Percentiles rank a stretch among this genome's conserved stretches.
These are phyloP conservation scores for Colletotrichum liriopes DNA, from an alignment of 2,329 filamentous ascomycete genomes.

Conservation along the genomic window DNA sequence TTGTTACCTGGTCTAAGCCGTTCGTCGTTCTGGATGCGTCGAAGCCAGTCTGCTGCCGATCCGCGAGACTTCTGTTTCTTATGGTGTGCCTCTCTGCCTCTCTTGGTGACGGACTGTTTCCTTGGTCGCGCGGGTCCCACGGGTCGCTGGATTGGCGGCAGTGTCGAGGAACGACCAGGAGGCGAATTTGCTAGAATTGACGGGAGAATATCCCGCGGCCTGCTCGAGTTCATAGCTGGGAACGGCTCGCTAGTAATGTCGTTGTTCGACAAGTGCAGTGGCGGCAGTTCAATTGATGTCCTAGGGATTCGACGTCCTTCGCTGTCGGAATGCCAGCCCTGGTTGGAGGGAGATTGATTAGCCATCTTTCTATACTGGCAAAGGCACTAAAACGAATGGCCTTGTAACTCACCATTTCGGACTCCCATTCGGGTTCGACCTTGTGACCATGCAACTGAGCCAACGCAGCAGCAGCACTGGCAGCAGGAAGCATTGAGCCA, in stretches of 20 bases:
- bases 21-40: conserved; percentile 72
- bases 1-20: conserved; percentile 77
- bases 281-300: conserved; percentile 81
- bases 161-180: conserved; percentile 87
- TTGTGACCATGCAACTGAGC: conserved; percentile 87
- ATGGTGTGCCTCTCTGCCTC: conserved; percentile 82
- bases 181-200: conserved; percentile 88
- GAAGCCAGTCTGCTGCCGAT: conserved; percentile 78
- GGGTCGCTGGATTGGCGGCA: conserved; percentile 85
- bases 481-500: conserved; percentile 75
- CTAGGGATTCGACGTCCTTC: conserved; percentile 76
- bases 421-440: conserved; percentile 83
- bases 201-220: conserved; percentile 83
- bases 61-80: conserved; percentile 83
- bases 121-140: conserved; percentile 81
- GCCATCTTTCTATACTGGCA: conserved; percentile 23
- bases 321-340: conserved; percentile 82
- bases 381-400: conserved; percentile 41
- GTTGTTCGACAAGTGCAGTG: conserved; percentile 71
- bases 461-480: conserved; percentile 87
- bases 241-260: conserved; percentile 83
- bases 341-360: conserved; percentile 41
- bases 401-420: conserved; percentile 75
- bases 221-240: conserved; percentile 71
- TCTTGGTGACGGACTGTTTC: conserved; percentile 89